Conservation (phyloP, 1,284 basidiomycete genomes). For the Ceratobasidium sp. region DNA sequence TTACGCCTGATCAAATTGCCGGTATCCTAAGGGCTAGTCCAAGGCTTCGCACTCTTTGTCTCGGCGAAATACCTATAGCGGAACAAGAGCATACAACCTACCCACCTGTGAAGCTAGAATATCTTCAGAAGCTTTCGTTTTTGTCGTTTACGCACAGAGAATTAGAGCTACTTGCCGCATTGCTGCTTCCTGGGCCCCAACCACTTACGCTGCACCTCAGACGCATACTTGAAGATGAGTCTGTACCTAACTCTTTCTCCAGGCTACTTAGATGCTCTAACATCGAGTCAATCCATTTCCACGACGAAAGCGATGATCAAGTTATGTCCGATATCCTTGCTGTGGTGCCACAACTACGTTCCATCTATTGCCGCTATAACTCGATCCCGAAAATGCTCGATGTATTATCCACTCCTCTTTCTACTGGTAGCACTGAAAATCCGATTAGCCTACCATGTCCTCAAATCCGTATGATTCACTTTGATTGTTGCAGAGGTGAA, state of each 20-base stretch:
- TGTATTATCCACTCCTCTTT: neutral
- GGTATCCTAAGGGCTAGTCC: neutral
- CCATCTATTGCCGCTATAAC: neutral
- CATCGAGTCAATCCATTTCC: neutral
- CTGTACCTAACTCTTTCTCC: neutral
- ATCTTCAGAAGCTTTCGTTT: neutral
- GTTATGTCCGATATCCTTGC: neutral
- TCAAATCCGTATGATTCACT: neutral
- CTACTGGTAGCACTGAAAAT: neutral
- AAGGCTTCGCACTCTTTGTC: neutral
- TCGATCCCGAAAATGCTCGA: neutral
- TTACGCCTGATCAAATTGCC: neutral
- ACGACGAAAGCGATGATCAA: neutral
- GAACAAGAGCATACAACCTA: neutral
- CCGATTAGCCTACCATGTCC: neutral
- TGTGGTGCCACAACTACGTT: neutral
- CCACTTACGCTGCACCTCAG: neutral
- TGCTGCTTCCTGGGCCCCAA: neutral
- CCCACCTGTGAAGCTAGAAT: neutral
- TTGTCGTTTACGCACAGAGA: neutral
- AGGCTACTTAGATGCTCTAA: neutral
- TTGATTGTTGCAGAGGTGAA: neutral
- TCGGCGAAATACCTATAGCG: neutral
- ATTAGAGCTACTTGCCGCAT: neutral
- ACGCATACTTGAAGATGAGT: neutral